A percentile compares a stretch with the other conserved stretches of the same genome.
These are phyloP conservation scores for Lolium multiflorum DNA, from an alignment of 176 grass and related monocot species.

Conservation along the genomic window DNA sequence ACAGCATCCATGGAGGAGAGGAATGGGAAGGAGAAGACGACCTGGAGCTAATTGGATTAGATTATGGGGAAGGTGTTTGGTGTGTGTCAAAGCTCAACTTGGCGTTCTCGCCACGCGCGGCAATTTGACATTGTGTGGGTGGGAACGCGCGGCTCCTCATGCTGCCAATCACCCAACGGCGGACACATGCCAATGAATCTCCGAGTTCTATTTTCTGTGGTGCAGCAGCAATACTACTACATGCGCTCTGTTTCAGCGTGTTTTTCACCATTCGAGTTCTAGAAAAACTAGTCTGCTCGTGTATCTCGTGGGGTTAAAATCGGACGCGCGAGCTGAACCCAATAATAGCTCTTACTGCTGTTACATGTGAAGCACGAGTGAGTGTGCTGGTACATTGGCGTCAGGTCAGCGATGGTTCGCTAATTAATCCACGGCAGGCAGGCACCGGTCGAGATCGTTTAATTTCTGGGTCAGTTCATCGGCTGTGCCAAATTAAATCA, in stretches of 20 bases:
- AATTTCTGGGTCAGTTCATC: constrained; percentile 1
- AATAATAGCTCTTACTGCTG: neutral
- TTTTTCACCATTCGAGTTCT: neutral
- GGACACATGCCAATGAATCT: neutral
- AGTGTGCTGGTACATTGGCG: neutral
- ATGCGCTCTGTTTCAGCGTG: too few relatives aligned
- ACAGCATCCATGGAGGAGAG: too few relatives aligned
- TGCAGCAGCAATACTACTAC: too few relatives aligned
- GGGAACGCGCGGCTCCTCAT: constrained; percentile 35
- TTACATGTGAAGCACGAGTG: neutral
- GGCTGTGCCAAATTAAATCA: neutral
- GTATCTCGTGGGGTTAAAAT: neutral
- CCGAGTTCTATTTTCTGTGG: too few relatives aligned
- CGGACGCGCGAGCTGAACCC: neutral
- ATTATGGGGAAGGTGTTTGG: constrained; percentile 45
- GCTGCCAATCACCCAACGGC: too few relatives aligned
- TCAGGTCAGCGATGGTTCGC: neutral
- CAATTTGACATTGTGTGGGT: constrained; percentile 30
- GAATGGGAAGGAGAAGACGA: neutral
- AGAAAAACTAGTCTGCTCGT: neutral
- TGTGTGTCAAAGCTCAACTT: constrained; percentile 53
- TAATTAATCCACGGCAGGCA: constrained; percentile 22
- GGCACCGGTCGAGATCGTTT: neutral
- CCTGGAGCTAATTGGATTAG: constrained; percentile 27
- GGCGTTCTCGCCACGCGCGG: constrained; percentile 48